A percentile compares a stretch with the other conserved stretches of the same genome.
These are phyloP conservation scores for Peronospora tabacina DNA, from an alignment of 352 stramenopile genomes.

Conservation along the genomic window DNA sequence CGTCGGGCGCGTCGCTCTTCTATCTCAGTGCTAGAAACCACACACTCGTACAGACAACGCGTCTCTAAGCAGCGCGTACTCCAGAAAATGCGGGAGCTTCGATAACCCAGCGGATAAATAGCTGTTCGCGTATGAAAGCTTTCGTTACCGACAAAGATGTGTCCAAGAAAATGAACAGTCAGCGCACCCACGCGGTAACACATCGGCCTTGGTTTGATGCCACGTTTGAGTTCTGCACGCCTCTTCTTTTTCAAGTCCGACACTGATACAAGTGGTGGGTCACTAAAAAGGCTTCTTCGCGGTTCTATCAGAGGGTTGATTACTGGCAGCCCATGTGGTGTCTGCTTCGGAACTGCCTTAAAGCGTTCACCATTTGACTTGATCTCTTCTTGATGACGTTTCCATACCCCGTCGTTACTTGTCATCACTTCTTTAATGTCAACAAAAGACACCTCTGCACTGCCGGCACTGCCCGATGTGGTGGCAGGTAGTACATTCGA, in stretches of 20 bases:
- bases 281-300: constrained; percentile 36
- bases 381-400: not conserved
- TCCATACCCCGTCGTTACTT: not conserved
- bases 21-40: constrained; percentile 74
- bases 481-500: constrained; percentile 1
- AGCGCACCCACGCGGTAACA: constrained; percentile 67
- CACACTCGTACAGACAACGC: constrained; percentile 88
- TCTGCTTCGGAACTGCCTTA: not conserved
- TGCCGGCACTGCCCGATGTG: constrained; percentile 4
- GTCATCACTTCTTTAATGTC: constrained; percentile 10
- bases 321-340: constrained; percentile 33
- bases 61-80: constrained; percentile 45
- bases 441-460: not conserved
- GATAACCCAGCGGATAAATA: constrained; percentile 86
- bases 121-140: constrained; percentile 84
- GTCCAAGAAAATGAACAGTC: constrained; percentile 72
- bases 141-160: constrained; percentile 67
- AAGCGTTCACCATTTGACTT: not conserved
- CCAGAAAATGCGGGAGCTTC: constrained; percentile 91
- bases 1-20: constrained; percentile 36
- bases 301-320: constrained; percentile 42
- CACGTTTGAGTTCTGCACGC: constrained; percentile 30
- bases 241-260: constrained; percentile 66
- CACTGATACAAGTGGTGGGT: constrained; percentile 33
- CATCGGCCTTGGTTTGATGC: constrained; percentile 35